A percentile compares a stretch with the other conserved stretches of the same genome.
phyloP scores from a whole-genome alignment of 495 filamentous ascomycete genomes.

The Aspergillus saccharolyticus region DNA sequence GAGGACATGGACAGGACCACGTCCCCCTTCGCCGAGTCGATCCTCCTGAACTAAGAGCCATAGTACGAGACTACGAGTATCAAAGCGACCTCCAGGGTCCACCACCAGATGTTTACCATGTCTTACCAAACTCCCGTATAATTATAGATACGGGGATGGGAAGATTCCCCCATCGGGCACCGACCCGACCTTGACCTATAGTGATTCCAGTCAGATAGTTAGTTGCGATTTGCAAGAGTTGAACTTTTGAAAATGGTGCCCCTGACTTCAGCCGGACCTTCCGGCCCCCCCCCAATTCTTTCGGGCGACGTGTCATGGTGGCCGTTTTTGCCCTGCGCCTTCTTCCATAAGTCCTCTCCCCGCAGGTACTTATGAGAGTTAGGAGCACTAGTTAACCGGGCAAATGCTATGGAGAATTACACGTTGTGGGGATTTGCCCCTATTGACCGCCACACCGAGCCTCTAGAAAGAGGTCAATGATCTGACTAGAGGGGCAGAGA shows the following conservation, averaged over 20 bases:
- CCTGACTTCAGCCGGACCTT: constrained; percentile 10
- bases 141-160: constrained; percentile 5
- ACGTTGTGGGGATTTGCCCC: neutral
- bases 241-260: neutral
- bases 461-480: neutral
- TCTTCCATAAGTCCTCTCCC: neutral
- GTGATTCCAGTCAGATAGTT: neutral
- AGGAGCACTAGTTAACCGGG: neutral
- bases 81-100: neutral
- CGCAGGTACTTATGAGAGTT: neutral
- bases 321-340: neutral
- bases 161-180: neutral
- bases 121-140: neutral
- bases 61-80: neutral
- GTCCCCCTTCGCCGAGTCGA: neutral
- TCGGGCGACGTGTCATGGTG: constrained; percentile 16
- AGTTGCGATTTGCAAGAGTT: neutral
- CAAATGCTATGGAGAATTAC: neutral
- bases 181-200: neutral
- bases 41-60: neutral
- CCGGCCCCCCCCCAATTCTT: neutral
- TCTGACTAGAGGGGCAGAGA: neutral
- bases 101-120: neutral
- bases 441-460: constrained; percentile 1
- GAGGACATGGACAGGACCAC: neutral